Evolutionary conservation across 805 yeast species (phyloP), one percentile per base, ranked within the genome.

Genomic region (Aciculoconidium aculeatum): DNA sequence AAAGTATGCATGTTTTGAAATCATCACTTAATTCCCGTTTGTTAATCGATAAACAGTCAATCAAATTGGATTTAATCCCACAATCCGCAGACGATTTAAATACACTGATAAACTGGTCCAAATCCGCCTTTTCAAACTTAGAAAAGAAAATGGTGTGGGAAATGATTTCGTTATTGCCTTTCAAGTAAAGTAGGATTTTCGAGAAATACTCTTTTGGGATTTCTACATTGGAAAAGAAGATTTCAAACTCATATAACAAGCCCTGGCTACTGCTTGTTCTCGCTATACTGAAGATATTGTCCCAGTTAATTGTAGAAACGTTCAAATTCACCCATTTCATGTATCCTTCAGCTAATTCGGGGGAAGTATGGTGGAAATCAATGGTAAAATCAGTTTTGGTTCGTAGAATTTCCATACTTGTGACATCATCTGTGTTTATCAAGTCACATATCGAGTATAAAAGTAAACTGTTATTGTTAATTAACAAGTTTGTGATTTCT

Each of bases 281-380:
- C 9, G 44, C 17, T 6, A 53, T 40, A 3, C 34, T 28, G 19
- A 51, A 35, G 8, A 53, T 21, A 11, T 32, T 38, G 3, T 20
- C 25, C 56, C 55, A 50, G 16, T 36, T 21, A 4, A 15, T 27
- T 11, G 18, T 17, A 25, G 6, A 9, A 17, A 31, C 21, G 21
- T 11, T 27, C 12, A 27, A 34, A 20, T 39, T 41, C 6, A 44
- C 27, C 43, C 46, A 50, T 16, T 42, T 43, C 27, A 55, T 23
- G 19, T 45, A 47, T 2, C 49, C 71, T 32, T 65, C 70, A 1
- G 67, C 68, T 29, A 54, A 57, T 25, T 50, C 51, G 25, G 33
- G 31, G 6, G 51, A 38, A 26, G 58, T 61, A 17, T 32, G 44
- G 30, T 60, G 67, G 35, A 47, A 53, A 41, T 62, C 58, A 34